Percentiles rank a stretch among this genome's conserved stretches.
Conservation (phyloP, 352 stramenopile genomes). For the Phytophthora cactorum region DNA sequence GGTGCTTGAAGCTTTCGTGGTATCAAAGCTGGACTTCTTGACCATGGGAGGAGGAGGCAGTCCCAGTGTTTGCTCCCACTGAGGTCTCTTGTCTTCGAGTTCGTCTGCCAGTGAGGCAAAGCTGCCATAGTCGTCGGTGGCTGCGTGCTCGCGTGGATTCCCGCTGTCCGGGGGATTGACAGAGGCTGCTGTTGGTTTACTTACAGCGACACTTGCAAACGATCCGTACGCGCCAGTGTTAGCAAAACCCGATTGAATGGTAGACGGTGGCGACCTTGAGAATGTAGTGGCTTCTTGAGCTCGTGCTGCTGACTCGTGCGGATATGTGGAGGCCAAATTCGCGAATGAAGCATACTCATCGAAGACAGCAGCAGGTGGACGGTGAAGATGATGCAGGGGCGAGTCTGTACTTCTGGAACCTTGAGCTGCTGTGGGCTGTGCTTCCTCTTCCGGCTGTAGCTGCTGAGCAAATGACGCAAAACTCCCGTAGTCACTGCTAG, state of each 20-base stretch:
- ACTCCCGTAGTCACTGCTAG: conserved; percentile 46
- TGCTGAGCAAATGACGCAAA: conserved; percentile 42
- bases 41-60: conserved; percentile 23
- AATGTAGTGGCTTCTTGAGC: conserved; percentile 22
- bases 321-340: conserved; percentile 29
- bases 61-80: conserved; percentile 29
- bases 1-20: not conserved
- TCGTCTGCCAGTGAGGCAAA: conserved; percentile 25
- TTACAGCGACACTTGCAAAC: conserved; percentile 34
- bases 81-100: conserved; percentile 20
- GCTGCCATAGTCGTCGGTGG: conserved; percentile 31
- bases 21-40: conserved; percentile 12
- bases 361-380: not conserved
- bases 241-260: conserved; percentile 9
- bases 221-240: conserved; percentile 33
- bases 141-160: not conserved
- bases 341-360: conserved; percentile 39
- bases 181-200: conserved; percentile 20
- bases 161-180: not conserved
- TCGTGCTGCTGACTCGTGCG: conserved; percentile 26
- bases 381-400: not conserved
- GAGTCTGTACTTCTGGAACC: not conserved
- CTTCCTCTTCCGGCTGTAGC: conserved; percentile 23
- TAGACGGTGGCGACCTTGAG: conserved; percentile 20
- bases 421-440: conserved; percentile 2